Conservation (phyloP, 2,329 filamentous ascomycete genomes). For the Phialophora tarda region DNA sequence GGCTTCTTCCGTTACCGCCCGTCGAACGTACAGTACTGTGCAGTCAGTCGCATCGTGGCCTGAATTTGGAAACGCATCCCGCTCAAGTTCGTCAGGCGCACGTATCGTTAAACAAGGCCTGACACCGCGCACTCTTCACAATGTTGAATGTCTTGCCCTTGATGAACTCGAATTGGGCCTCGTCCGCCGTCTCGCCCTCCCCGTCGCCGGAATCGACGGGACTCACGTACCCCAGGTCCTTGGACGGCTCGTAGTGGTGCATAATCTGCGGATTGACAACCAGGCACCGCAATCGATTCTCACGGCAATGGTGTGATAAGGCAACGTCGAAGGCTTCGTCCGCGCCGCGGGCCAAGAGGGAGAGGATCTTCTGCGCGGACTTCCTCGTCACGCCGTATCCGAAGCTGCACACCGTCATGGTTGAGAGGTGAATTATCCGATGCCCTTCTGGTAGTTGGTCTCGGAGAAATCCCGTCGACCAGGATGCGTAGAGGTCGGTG, state of each 20-base stretch:
- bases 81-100: slow-evolving; percentile 29
- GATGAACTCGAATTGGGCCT: slow-evolving; percentile 38
- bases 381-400: slow-evolving; percentile 49
- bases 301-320: slow-evolving; percentile 44
- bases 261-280: slow-evolving; percentile 48
- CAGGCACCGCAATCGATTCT: slow-evolving; percentile 44
- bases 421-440: slow-evolving; percentile 16
- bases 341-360: slow-evolving; percentile 26
- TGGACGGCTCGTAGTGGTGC: slow-evolving; percentile 45
- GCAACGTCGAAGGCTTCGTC: slow-evolving; percentile 47
- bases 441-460: slow-evolving; percentile 9
- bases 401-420: slow-evolving; percentile 44
- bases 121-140: slow-evolving; percentile 46
- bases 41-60: not conserved
- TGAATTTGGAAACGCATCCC: not conserved
- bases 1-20: too few species aligned
- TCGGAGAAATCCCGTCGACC: slow-evolving; percentile 5
- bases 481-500: not conserved
- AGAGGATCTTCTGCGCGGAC: slow-evolving; percentile 47
- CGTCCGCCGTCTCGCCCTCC: slow-evolving; percentile 34
- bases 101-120: slow-evolving; percentile 42
- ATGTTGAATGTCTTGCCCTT: slow-evolving; percentile 48
- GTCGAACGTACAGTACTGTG: not conserved
- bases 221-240: slow-evolving; percentile 39
- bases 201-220: slow-evolving; percentile 40